These are phyloP conservation scores for Lasiosphaeris hirsuta DNA, from an alignment of 495 filamentous ascomycete species.

Conservation along the genomic window DNA sequence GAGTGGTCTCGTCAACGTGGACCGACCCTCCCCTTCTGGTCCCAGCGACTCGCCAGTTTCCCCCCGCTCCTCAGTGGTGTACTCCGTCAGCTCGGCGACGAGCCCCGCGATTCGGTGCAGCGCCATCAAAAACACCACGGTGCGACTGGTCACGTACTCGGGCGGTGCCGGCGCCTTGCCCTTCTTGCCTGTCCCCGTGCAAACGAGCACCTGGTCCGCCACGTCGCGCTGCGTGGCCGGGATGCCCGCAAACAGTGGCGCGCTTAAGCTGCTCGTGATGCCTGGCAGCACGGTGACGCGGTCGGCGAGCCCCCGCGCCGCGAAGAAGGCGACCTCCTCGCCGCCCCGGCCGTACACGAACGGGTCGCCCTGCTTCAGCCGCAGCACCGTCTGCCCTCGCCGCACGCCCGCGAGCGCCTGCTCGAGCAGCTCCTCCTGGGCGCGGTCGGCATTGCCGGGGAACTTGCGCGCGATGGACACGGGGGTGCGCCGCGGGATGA, in stretches of 20 bases:
- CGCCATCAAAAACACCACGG: constrained; percentile 95
- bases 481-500: constrained; percentile 85
- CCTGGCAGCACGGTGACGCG: constrained; percentile 70
- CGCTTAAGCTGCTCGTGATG: constrained; percentile 81
- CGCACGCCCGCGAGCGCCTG: constrained; percentile 69
- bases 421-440: constrained; percentile 85
- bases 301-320: constrained; percentile 57
- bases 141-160: constrained; percentile 69
- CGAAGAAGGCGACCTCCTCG: constrained; percentile 89
- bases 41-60: constrained; percentile 36
- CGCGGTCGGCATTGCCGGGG: constrained; percentile 90
- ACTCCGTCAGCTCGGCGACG: constrained; percentile 58
- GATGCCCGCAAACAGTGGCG: constrained; percentile 83
- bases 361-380: constrained; percentile 94
- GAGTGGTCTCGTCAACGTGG: constrained; percentile 26
- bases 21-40: constrained; percentile 28
- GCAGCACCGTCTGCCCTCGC: constrained; percentile 73
- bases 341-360: constrained; percentile 94
- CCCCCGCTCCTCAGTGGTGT: constrained; percentile 28
- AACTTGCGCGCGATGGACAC: constrained; percentile 96
- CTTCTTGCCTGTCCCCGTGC: constrained; percentile 91
- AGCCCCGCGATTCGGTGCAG: constrained; percentile 77
- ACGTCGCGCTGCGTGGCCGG: constrained; percentile 86
- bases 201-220: constrained; percentile 87
- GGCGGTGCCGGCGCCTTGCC: constrained; percentile 80